These are phyloP conservation scores for Dacryopinax primogenitus DNA, from an alignment of 768 basidiomycete species.

Conservation along the genomic window DNA sequence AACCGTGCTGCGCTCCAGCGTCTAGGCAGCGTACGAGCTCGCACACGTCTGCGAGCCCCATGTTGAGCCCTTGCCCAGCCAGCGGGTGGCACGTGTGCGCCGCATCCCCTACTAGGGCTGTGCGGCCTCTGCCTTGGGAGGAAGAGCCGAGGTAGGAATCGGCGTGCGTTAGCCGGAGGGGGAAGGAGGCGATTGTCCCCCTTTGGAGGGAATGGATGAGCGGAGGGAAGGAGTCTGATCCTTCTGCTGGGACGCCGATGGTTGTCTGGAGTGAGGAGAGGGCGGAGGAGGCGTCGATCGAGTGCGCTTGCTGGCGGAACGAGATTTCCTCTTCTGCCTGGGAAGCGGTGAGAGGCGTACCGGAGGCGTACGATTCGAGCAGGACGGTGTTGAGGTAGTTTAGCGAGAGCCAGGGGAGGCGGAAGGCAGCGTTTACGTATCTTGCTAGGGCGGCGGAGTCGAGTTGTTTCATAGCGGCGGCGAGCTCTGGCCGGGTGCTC, in stretches of 20 bases:
- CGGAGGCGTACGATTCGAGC: conserved; percentile 38
- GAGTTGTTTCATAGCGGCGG: conserved; percentile 53
- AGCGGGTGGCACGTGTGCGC: conserved; percentile 92
- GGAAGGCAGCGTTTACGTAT: conserved; percentile 87
- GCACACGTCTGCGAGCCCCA: conserved; percentile 80
- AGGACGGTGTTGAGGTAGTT: conserved; percentile 51
- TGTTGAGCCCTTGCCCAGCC: conserved; percentile 89
- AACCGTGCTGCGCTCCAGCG: conserved; percentile 44
- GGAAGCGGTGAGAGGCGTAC: conserved; percentile 35
- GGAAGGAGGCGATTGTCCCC: conserved; percentile 75
- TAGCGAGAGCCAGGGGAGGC: conserved; percentile 62
- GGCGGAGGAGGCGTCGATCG: conserved; percentile 48
- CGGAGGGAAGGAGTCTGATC: conserved; percentile 58
- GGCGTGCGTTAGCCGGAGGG: conserved; percentile 73
- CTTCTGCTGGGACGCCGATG: conserved; percentile 46
- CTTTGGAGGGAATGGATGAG: conserved; percentile 56
- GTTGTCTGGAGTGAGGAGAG: conserved; percentile 36
- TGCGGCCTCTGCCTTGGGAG: conserved; percentile 49
- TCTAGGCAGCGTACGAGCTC: conserved; percentile 55
- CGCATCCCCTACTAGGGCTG: conserved; percentile 87
- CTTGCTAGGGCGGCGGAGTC: conserved; percentile 48
- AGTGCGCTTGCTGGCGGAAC: conserved; percentile 63
- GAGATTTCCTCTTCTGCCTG: conserved; percentile 49
- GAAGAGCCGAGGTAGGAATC: conserved; percentile 61
- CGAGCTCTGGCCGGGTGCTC: conserved; percentile 72